Conservation (phyloP, 2,329 filamentous ascomycete species). For the Pseudogymnoascus sp. region DNA sequence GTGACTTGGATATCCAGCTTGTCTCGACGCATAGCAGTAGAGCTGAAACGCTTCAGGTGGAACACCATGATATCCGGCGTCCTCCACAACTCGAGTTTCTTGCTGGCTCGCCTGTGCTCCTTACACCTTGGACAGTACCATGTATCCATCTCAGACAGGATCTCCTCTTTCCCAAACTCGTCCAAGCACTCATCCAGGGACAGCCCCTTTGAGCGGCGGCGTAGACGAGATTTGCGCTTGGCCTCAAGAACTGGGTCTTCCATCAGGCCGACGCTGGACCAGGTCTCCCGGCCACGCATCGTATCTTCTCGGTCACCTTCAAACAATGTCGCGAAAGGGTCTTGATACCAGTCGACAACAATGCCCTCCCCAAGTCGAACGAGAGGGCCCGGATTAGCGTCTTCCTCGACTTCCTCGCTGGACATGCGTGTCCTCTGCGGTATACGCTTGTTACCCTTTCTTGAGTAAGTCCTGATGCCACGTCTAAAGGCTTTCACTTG, state of each 20-base stretch:
- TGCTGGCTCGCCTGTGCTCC: conserved; percentile 81
- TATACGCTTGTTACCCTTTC: conserved; percentile 27
- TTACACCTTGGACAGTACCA: conserved; percentile 98
- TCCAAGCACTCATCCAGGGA: conserved; percentile 83
- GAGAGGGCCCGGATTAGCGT: conserved; percentile 48
- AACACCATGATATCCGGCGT: conserved; percentile 90
- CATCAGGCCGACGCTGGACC: conserved; percentile 36
- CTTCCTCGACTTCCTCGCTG: conserved; percentile 16
- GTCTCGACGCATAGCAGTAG: conserved; percentile 69
- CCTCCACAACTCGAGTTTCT: conserved; percentile 97
- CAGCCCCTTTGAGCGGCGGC: conserved; percentile 66
- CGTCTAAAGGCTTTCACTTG: conserved; percentile 21
- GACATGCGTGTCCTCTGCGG: conserved; percentile 8
- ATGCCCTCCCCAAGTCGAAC: conserved; percentile 77
- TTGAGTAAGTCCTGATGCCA: conserved; percentile 30
- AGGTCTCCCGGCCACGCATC: conserved; percentile 52
- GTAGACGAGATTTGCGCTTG: conserved; percentile 52
- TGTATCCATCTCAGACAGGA: conserved; percentile 87
- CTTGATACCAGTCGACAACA: conserved; percentile 73
- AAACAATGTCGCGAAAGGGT: conserved; percentile 66
- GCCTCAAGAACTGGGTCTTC: conserved; percentile 57
- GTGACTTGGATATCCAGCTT: conserved; percentile 89
- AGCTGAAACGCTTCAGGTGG: conserved; percentile 92
- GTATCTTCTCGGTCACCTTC: conserved; percentile 34
- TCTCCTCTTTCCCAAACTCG: conserved; percentile 89